Percentiles rank a stretch among this genome's conserved stretches.
phyloP scores from a whole-genome alignment of 192 early-diverging fungal genomes.

The Coemansia sp. region DNA sequence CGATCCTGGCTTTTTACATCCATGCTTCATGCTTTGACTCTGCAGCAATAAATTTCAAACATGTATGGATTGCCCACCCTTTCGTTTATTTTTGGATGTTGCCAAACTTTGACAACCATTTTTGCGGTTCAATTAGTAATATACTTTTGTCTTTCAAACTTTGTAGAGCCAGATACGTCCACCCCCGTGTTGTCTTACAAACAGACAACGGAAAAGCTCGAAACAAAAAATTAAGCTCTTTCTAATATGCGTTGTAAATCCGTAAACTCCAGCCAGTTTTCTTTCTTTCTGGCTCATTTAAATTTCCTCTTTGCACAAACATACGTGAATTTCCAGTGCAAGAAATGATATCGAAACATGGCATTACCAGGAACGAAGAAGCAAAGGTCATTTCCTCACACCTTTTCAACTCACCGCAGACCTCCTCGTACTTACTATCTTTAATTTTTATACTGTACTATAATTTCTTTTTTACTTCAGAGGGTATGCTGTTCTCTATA shows the following conservation, averaged over 20 bases:
- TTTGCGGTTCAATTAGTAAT: background rate
- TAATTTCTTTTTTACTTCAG: background rate
- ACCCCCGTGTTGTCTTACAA: background rate
- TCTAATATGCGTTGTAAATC: background rate
- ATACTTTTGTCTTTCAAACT: background rate
- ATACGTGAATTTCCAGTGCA: background rate
- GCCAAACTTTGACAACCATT: background rate
- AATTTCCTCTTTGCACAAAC: background rate
- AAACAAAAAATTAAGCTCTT: background rate
- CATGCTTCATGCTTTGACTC: too few relatives aligned
- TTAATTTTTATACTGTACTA: background rate
- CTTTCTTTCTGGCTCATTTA: background rate
- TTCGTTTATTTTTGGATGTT: background rate
- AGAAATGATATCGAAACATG: background rate
- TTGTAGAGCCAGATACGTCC: background rate
- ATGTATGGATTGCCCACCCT: too few relatives aligned
- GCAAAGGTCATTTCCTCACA: background rate
- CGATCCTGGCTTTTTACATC: too few relatives aligned
- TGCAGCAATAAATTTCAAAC: background rate
- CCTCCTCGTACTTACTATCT: background rate
- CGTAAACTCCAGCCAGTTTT: background rate
- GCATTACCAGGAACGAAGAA: background rate
- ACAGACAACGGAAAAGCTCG: background rate
- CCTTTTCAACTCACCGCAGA: background rate
- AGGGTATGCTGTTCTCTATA: background rate